Conservation (phyloP, 2,329 filamentous ascomycete genomes). For the Venturiaceae sp. region DNA sequence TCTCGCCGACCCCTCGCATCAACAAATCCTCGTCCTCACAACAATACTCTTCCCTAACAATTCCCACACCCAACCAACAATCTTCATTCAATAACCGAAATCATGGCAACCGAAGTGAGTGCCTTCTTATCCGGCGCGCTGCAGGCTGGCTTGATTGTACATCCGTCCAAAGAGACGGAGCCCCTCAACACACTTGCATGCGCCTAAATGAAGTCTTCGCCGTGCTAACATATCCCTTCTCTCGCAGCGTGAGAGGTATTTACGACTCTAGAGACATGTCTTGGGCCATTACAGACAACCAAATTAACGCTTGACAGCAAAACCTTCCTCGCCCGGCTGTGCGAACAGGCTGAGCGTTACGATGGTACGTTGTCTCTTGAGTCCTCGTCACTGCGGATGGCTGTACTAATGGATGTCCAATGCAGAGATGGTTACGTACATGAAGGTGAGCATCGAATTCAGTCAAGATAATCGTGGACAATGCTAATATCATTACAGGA, state of each 20-base stretch:
- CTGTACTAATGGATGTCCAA: constrained; percentile 12
- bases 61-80: not conserved
- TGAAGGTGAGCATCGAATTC: constrained; percentile 59
- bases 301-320: constrained; percentile 53
- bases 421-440: constrained; percentile 92
- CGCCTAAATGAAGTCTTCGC: not conserved
- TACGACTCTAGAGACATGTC: not conserved
- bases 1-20: not conserved
- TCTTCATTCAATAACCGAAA: not conserved
- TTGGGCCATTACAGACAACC: constrained; percentile 8
- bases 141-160: not conserved
- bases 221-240: constrained; percentile 23
- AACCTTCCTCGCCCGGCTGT: constrained; percentile 98
- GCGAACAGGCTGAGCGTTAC: constrained; percentile 99
- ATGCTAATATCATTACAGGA: constrained; percentile 48
- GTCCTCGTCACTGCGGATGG: constrained; percentile 4
- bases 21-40: not conserved
- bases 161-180: not conserved
- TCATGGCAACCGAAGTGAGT: constrained; percentile 4
- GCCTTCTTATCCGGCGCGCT: not conserved
- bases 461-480: constrained; percentile 6
- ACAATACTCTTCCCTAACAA: not conserved
- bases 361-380: constrained; percentile 52
- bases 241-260: constrained; percentile 40
- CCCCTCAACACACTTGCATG: not conserved